These are phyloP conservation scores for Hymenoscyphus fraxineus DNA, from an alignment of 2,329 filamentous ascomycete genomes.

Conservation along the genomic window DNA sequence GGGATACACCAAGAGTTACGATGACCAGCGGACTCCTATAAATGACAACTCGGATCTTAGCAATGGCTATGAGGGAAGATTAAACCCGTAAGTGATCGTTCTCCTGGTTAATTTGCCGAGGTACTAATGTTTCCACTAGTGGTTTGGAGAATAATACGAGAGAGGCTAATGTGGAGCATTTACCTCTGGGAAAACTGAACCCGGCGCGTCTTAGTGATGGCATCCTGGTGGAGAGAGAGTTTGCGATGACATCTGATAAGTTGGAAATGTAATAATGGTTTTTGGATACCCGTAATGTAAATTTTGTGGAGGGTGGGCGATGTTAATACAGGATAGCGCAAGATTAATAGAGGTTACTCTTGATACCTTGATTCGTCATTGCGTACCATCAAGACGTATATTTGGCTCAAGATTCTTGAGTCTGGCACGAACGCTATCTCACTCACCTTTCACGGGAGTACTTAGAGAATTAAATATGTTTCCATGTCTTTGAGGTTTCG, in stretches of 20 bases:
- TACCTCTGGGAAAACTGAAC: neutral
- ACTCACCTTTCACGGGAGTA: too few species aligned
- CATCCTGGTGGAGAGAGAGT: neutral
- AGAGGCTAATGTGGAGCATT: neutral
- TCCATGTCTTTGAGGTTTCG: too few species aligned
- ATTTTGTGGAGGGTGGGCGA: too few species aligned
- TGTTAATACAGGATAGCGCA: too few species aligned
- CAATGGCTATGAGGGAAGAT: neutral
- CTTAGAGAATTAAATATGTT: too few species aligned
- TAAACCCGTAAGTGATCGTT: neutral
- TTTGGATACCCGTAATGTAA: neutral
- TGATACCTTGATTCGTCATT: too few species aligned
- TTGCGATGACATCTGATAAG: neutral
- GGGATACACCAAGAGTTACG: neutral
- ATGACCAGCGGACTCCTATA: neutral
- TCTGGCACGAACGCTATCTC: too few species aligned
- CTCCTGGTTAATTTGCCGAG: neutral
- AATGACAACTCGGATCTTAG: neutral
- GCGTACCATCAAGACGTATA: too few species aligned
- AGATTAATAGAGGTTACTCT: too few species aligned
- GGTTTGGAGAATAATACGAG: neutral
- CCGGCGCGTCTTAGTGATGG: neutral
- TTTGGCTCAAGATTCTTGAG: too few species aligned
- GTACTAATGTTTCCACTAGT: neutral
- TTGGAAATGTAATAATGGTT: neutral